Base-by-base conservation (phyloP, 2,329 filamentous ascomycete species). In the Pseudogymnoascus destructans region DNA sequence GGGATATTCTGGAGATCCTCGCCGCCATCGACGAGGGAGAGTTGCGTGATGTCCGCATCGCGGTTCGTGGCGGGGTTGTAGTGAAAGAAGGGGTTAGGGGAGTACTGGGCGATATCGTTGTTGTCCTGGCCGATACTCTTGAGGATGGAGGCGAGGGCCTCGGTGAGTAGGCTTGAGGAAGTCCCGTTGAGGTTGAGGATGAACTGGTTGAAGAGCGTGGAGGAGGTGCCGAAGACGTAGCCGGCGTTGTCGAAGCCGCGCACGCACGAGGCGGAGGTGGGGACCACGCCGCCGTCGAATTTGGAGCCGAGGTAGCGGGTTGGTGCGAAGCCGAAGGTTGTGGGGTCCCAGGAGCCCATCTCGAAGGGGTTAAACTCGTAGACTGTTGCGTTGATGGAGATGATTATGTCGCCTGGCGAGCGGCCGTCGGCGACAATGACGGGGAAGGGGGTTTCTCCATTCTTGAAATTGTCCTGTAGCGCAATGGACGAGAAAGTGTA, bases 401-500 rank as follows among this genome's bases (percentile, higher is more conserved):
- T 73, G 23, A 86, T 70, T 0, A 70, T 66, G 54, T 87, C 78
- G 11, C 79, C 81, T 0, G 85, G 82, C 15, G 77, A 73, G 36
- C 87, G 79, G 42, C 81, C 82, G 62, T 89, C 83, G 0, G 86
- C 77, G 1, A 93, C 78, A 2, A 92, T 73, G 58, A 93, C 76
- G 0, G 89, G 88, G 74, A 92, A 78, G 0, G 88, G 89, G 30
- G 80, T 78, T 46, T 80, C 73, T 15, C 78, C 87, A 11, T 76
- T 72, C 1, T 73, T 71, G 70, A 92, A 92, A n/a, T 77, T 75
- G 1, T 77, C 66, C 15, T 80, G 77, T 42, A 81, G 67, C 6
- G 82, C 79, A 63, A 91, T 87, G 3, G 88, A 93, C 2, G 89
- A 95, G 74, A 85, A 95, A 3, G 90, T 95, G 66, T 86, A 90